Conservation (phyloP, 2,329 filamentous ascomycete species). For the Fusarium fracticaudum region DNA sequence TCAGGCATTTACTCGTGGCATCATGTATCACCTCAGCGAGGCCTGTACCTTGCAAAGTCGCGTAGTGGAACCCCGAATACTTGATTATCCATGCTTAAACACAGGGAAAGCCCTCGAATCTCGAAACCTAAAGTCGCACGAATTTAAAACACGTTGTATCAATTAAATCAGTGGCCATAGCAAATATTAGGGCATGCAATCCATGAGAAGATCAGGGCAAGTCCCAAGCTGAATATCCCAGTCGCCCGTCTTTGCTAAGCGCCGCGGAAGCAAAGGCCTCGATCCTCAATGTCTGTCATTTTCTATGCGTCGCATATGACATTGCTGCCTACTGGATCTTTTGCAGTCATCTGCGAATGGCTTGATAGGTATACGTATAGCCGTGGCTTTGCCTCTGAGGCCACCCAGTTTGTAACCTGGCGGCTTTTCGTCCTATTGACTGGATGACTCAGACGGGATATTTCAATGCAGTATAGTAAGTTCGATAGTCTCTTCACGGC, state of each 20-base stretch:
- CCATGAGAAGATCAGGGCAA: neutral
- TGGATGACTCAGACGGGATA: neutral
- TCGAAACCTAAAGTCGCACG: neutral
- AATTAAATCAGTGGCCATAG: neutral
- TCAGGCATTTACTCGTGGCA: neutral
- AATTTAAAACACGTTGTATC: neutral
- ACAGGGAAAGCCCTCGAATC: neutral
- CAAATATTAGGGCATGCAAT: neutral
- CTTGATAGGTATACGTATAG: neutral
- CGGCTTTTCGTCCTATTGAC: neutral
- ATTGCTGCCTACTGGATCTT: neutral
- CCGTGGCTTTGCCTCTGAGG: conserved; percentile 8
- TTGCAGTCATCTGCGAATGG: neutral
- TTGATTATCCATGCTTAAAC: conserved; percentile 3
- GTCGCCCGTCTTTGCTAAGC: neutral
- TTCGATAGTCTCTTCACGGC: neutral
- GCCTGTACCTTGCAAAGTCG: neutral
- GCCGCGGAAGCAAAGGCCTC: neutral
- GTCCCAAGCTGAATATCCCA: neutral
- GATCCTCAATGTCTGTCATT: conserved; percentile 1
- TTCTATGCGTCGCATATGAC: neutral
- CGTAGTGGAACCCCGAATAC: neutral
- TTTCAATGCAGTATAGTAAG: neutral
- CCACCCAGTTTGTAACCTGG: conserved; percentile 1
- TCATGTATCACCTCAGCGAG: neutral